Evolutionary conservation across 164 flowering plant species (phyloP).

Genomic region (Echeveria elegans): DNA sequence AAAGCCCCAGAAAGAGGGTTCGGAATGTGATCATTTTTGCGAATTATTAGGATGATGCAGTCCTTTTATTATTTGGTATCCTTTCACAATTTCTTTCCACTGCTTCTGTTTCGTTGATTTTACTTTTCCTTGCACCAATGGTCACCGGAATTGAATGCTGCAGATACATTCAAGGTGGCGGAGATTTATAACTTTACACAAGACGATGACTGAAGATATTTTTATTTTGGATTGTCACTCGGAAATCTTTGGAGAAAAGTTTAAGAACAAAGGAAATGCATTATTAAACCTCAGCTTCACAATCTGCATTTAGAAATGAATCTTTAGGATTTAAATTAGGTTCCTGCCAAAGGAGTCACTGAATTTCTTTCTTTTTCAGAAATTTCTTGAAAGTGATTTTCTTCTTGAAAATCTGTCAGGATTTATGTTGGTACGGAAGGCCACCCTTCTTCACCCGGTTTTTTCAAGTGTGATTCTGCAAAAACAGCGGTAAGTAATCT

Average conservation of each 20-base stretch:
- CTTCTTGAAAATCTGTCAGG: not conserved
- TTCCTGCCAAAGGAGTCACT: too few relatives aligned
- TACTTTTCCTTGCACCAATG: constrained; percentile 4
- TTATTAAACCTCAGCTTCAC: constrained; percentile 13
- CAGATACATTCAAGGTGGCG: constrained; percentile 83
- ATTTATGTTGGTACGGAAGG: constrained; percentile 28
- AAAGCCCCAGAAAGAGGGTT: constrained; percentile 79
- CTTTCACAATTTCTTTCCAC: not conserved
- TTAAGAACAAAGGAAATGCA: constrained; percentile 38
- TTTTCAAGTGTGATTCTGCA: constrained; percentile 58
- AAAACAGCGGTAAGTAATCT: constrained; percentile 37
- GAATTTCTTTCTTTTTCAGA: constrained; percentile 31
- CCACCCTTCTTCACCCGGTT: constrained; percentile 63
- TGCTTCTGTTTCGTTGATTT: constrained; percentile 5
- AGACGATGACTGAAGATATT: constrained; percentile 98
- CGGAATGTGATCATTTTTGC: constrained; percentile 92
- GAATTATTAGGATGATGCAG: constrained; percentile 47
- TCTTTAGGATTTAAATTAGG: not conserved
- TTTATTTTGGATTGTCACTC: constrained; percentile 51
- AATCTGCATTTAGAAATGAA: not conserved
- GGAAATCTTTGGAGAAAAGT: constrained; percentile 42
- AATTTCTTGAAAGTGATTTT: constrained; percentile 46
- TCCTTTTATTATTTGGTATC: not conserved
- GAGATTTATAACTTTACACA: constrained; percentile 84
- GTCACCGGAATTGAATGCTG: constrained; percentile 9